Percentiles rank a stretch among this genome's conserved stretches.
Evolutionary conservation across 2,329 filamentous ascomycete genomes (phyloP).

Genomic region (Pyricularia sp.): DNA sequence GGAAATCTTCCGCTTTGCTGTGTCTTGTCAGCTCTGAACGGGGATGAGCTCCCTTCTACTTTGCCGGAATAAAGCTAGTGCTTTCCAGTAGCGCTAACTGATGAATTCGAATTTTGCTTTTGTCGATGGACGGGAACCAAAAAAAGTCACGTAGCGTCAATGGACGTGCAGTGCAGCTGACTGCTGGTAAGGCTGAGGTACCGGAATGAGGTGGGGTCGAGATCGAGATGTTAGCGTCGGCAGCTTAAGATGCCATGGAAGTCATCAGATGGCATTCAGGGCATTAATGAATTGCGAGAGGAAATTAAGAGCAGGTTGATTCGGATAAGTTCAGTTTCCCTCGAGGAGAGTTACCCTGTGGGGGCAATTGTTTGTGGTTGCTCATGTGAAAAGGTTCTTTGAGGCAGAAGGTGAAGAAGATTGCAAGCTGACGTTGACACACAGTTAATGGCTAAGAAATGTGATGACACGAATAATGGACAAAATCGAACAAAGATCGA

Average conservation of each 20-base stretch:
- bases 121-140: not conserved
- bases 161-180: not conserved
- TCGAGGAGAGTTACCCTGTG: not conserved
- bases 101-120: not conserved
- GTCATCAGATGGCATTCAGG: not conserved
- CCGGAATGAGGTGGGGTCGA: not conserved
- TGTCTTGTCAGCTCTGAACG: not conserved
- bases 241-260: not conserved
- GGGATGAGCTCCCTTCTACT: not conserved
- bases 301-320: not conserved
- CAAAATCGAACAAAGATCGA: not conserved
- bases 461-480: not conserved
- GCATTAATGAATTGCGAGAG: not conserved
- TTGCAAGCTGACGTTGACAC: not conserved
- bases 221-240: not conserved
- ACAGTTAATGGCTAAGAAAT: not conserved
- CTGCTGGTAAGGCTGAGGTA: not conserved
- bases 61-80: not conserved
- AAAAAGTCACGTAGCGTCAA: not conserved
- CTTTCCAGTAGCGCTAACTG: not conserved
- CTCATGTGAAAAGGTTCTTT: not conserved
- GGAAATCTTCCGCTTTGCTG: not conserved
- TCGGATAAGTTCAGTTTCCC: not conserved
- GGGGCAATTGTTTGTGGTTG: not conserved
- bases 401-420: not conserved